A percentile compares a stretch with the other conserved stretches of the same genome.
These are phyloP conservation scores for Rhodamnia rubescens DNA, from an alignment of 345 rosid genomes.

Conservation along the genomic window DNA sequence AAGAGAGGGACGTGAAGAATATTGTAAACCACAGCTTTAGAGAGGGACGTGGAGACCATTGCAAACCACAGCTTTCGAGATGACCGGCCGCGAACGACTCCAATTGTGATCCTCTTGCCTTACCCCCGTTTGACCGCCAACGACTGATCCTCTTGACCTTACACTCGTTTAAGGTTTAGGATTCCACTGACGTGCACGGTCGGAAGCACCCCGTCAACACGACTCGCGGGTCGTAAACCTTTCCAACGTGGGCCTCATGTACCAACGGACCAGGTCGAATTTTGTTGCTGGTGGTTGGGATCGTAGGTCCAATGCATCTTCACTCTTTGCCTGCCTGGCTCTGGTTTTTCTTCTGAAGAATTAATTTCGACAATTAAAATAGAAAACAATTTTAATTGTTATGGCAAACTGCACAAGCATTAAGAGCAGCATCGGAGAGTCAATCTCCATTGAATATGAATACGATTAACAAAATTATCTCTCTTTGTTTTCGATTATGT, in stretches of 20 bases:
- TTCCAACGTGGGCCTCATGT: neutral
- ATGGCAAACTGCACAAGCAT: neutral
- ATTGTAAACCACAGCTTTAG: neutral
- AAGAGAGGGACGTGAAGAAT: neutral
- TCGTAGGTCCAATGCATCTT: neutral
- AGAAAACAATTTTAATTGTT: neutral
- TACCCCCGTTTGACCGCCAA: no score
- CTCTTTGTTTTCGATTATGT: neutral
- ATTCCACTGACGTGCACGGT: neutral
- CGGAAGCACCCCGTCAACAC: no score
- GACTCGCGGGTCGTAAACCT: neutral
- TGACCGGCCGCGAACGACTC: neutral
- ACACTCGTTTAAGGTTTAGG: neutral
- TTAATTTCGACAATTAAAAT: neutral
- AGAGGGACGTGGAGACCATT: no score
- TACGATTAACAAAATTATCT: neutral
- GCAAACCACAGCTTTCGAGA: no score
- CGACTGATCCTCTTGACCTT: neutral
- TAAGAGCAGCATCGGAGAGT: neutral
- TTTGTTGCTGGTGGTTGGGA: neutral
- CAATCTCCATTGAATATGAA: neutral
- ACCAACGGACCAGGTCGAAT: neutral
- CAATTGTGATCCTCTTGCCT: no score
- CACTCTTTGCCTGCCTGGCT: neutral
- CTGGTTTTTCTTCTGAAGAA: neutral